Base-by-base conservation (phyloP, 148 eudicot genomes). In the Mesembryanthemum crystallinum region DNA sequence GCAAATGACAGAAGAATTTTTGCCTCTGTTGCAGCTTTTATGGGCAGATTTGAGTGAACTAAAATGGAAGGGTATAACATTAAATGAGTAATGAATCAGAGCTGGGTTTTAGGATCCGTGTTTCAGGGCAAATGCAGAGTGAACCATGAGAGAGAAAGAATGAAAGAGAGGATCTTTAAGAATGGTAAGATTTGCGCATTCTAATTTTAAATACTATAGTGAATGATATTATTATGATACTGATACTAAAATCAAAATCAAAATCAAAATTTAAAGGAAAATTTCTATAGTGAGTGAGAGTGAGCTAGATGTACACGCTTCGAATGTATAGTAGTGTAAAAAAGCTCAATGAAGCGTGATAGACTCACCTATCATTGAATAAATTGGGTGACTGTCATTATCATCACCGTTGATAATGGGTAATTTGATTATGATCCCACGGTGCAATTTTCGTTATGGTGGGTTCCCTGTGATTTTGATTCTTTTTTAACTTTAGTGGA, bases 271-370 rank as follows among this genome's bases (percentile, higher is more conserved):
- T 4, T 12, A n/a, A 8, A 64, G 68, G 30, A 29, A 33, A 27
- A 67, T 12, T 14, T 21, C 3, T 17, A 42, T 64, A 43, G 61
- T 2, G 30, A 0, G 32, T 0, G 47, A 3, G 59, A 47, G 59
- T 9, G 77, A 55, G 23, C 77, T 47, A 73, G 58, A 74, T 55
- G 82, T 45, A 63, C 75, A 80, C 82, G 82, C 52, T 47, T 60
- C 13, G 75, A 80, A 61, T 74, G n/a, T 57, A 59, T 11, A 57
- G 70, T 12, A 60, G 28, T 9, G 8, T 30, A 6, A 1, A 0
- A 5, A 32, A 7, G 74, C 61, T 55, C 39, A 11, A 27, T 9
- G 18, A 10, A n/a, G n/a, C n/a, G n/a, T n/a, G n/a, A n/a, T 69
- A 69, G 24, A 17, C 63, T 71, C 74, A 71, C 51, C 2, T 20